Conservation (phyloP, 495 filamentous ascomycete genomes). For the Tuber calosporum region DNA sequence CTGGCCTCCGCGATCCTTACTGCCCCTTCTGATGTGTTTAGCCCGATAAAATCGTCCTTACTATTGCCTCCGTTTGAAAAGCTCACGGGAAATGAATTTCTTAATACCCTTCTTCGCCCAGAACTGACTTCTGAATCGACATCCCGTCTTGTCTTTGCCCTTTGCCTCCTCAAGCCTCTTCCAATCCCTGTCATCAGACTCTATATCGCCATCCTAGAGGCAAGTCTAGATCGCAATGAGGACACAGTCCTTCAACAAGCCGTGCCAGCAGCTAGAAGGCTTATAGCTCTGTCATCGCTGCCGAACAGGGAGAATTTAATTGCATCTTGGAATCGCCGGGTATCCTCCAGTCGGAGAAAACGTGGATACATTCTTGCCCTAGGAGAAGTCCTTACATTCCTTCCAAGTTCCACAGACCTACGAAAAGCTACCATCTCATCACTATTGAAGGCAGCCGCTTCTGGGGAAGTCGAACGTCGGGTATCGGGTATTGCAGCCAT, state of each 20-base stretch:
- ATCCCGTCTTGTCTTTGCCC: slow-evolving; percentile 50
- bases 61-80: slow-evolving; percentile 27
- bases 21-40: not conserved
- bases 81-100: slow-evolving; percentile 35
- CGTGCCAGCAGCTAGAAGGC: slow-evolving; percentile 45
- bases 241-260: slow-evolving; percentile 48
- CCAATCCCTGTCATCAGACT: slow-evolving; percentile 20
- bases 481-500: slow-evolving; percentile 35
- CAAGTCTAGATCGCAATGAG: slow-evolving; percentile 47
- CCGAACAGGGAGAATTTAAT: slow-evolving; percentile 23
- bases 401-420: slow-evolving; percentile 44
- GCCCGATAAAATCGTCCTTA: slow-evolving; percentile 7
- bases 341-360: slow-evolving; percentile 12
- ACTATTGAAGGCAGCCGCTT: slow-evolving; percentile 28
- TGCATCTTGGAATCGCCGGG: slow-evolving; percentile 22
- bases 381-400: slow-evolving; percentile 19
- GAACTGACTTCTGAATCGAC: slow-evolving; percentile 63
- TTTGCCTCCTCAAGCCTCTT: slow-evolving; percentile 37
- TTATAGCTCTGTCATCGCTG: slow-evolving; percentile 44
- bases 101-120: slow-evolving; percentile 50
- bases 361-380: slow-evolving; percentile 34
- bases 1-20: slow-evolving; percentile 15
- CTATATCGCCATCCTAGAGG: slow-evolving; percentile 43
- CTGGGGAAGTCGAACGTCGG: slow-evolving; percentile 30
- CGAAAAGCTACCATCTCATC: slow-evolving; percentile 48